Percentiles rank a stretch among this genome's conserved stretches.
Evolutionary conservation across 306 rosid genomes (phyloP).

Genomic region (Trifolium repens): DNA sequence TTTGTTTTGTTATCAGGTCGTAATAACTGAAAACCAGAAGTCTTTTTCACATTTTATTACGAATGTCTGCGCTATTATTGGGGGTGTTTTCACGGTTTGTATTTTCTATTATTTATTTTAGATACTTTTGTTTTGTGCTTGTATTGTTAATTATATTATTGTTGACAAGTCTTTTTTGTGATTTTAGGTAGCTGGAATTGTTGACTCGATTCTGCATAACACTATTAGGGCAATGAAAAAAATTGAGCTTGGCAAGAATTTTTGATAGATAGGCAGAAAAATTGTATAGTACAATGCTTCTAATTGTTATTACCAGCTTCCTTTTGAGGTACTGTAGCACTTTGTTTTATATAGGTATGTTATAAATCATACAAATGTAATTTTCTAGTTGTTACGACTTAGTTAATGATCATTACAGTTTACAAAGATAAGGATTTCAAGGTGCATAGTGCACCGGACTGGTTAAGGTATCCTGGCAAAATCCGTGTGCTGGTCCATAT

Average conservation of each 20-base stretch:
- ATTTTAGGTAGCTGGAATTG: conserved; percentile 94
- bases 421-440: conserved; percentile 21
- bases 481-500: neutral
- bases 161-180: conserved; percentile 37
- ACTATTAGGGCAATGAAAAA: conserved; percentile 77
- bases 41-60: conserved; percentile 94
- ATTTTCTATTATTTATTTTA: conserved; percentile 27
- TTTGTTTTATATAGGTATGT: conserved; percentile 13
- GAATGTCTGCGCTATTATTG: conserved; percentile 91
- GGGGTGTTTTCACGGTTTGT: conserved; percentile 98
- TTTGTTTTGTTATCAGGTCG: conserved; percentile 60
- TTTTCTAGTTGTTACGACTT: conserved; percentile 34
- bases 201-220: conserved; percentile 87
- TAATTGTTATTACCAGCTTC: conserved; percentile 37
- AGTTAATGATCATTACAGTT: conserved; percentile 27
- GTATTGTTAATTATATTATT: conserved; percentile 24
- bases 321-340: conserved; percentile 31
- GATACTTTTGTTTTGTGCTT: conserved; percentile 20
- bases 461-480: neutral
- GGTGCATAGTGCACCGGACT: conserved; percentile 12
- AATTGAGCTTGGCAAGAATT: conserved; percentile 86
- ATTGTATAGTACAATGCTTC: conserved; percentile 39
- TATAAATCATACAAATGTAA: conserved; percentile 41
- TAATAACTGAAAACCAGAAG: conserved; percentile 76
- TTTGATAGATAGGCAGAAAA: conserved; percentile 58